These are phyloP conservation scores for Colletotrichum nymphaeae DNA, from an alignment of 2,329 filamentous ascomycete genomes.

Conservation along the genomic window DNA sequence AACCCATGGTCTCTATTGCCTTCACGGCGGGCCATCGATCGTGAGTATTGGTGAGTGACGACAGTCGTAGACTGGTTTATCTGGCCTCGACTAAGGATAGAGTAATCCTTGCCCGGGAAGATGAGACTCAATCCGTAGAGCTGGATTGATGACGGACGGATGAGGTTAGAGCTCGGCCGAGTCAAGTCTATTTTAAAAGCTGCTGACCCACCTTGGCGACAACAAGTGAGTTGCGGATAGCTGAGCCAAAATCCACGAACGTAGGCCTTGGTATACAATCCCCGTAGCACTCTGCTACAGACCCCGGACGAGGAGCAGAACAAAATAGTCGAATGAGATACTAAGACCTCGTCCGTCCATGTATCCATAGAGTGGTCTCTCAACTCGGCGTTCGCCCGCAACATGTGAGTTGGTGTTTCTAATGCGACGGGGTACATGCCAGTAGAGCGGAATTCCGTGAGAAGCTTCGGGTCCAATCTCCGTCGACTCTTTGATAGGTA, in stretches of 20 bases:
- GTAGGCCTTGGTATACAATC: neutral
- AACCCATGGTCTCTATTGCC: neutral
- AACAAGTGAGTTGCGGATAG: neutral
- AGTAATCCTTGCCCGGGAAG: neutral
- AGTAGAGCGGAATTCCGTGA: constrained; percentile 20
- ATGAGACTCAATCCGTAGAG: constrained; percentile 5
- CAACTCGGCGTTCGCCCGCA: neutral
- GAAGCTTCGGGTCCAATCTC: constrained; percentile 1
- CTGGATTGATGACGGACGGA: neutral
- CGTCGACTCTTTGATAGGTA: neutral
- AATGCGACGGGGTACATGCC: neutral
- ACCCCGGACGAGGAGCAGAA: neutral
- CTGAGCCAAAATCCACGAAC: neutral
- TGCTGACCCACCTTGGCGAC: neutral
- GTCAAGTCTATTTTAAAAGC: constrained; percentile 24
- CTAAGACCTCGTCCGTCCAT: neutral
- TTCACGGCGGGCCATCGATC: neutral
- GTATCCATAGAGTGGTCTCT: neutral
- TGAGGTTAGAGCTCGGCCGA: neutral
- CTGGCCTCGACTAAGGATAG: neutral
- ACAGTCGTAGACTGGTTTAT: neutral
- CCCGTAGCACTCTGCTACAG: neutral
- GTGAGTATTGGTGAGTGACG: neutral
- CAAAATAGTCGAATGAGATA: neutral
- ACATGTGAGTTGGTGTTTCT: neutral